Conservation (phyloP, 345 rosid species). For the Sisymbrium altissimum region DNA sequence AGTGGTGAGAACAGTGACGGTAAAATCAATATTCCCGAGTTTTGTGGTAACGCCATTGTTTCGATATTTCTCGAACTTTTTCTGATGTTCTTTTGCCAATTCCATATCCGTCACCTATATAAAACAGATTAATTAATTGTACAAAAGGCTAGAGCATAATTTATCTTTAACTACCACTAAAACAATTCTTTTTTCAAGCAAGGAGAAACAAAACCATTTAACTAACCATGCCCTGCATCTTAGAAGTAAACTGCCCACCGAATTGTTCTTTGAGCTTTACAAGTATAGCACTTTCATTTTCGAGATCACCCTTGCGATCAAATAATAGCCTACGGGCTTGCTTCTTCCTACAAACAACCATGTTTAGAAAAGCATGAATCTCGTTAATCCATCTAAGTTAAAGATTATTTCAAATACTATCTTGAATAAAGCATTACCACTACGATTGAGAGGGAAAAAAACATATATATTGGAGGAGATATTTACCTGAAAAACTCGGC, state of each 20-base stretch:
- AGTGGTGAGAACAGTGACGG: slow-evolving; percentile 76
- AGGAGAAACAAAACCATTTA: not conserved
- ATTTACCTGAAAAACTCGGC: slow-evolving; percentile 58
- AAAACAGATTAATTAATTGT: not conserved
- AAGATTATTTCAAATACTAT: not conserved
- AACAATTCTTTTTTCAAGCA: not conserved
- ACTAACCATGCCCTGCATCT: slow-evolving; percentile 67
- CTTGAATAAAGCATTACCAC: not conserved
- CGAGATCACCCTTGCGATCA: slow-evolving; percentile 48
- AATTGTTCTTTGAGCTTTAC: slow-evolving; percentile 53
- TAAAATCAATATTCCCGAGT: slow-evolving; percentile 54
- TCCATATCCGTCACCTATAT: slow-evolving; percentile 60
- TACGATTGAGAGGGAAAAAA: not conserved
- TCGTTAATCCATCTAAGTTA: not conserved
- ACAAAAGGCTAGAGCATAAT: not conserved
- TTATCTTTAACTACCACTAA: not conserved
- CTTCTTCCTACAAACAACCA: slow-evolving; percentile 47
- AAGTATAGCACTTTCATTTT: slow-evolving; percentile 58
- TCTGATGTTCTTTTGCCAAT: slow-evolving; percentile 64
- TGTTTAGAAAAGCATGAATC: not conserved
- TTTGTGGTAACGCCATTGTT: slow-evolving; percentile 22
- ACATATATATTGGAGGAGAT: not conserved
- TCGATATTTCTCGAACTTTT: slow-evolving; percentile 47
- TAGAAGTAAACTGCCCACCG: slow-evolving; percentile 55
- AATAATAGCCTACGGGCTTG: slow-evolving; percentile 61